Evolutionary conservation across 148 eudicot species (phyloP), one percentile per base, ranked within the genome.

Genomic region (Chenopodium berlandieri): DNA sequence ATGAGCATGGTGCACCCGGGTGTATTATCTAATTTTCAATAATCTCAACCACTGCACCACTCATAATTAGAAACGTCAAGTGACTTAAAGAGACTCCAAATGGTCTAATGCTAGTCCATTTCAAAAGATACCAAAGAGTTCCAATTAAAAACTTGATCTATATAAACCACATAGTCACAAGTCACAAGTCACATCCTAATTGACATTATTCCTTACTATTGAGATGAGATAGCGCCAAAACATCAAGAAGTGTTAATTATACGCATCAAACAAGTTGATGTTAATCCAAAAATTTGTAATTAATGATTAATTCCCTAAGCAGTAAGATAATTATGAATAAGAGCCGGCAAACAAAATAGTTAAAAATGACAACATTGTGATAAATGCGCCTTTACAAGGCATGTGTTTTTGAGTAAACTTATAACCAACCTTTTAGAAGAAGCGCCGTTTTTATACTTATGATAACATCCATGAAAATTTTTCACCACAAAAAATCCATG

Each of bases 361-460:
- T 16, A 56, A 31, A 44, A 58, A 44, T 76, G 79, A 63, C 32
- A 44, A 64, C 58, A 64, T 8, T 40, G 58, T 77, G 54, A 44
- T 65, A 64, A 37, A 9, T 2, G 31, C 27, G 16, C 52, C 31
- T 63, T 77, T 64, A 40, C 17, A 66, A 23, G 32, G 71, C 70
- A 44, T 78, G 34, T 66, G 37, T 62, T 52, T 32, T 75, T 11
- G 47, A 75, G 78, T 56, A 75, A 50, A 75, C 20, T 7, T 27
- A 8, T 46, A 23, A 65, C 56, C 14, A 25, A 40, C 34, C n/a
- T 64, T 62, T 20, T 44, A 37, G 14, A 67, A 69, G 62, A 56
- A 67, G 75, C 81, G 81, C 75, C 81, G 81, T 4, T 78, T 47
- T 68, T n/a, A 0, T 27, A 62, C 66, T 62, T 34, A 50, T 47